phyloP scores from a whole-genome alignment of 805 yeast species.

The Myxozyma mucilagina region DNA sequence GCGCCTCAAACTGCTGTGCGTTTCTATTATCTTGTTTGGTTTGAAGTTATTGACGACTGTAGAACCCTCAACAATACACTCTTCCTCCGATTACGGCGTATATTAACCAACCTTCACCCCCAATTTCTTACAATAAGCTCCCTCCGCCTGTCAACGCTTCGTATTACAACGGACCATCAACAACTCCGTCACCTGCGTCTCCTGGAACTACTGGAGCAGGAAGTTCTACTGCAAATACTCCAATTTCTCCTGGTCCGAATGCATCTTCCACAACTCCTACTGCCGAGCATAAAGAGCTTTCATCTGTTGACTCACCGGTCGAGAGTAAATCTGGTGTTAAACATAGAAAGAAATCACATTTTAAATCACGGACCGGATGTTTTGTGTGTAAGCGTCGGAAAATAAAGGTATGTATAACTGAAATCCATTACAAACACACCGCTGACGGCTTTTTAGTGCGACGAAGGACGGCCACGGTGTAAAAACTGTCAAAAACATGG shows the following conservation, averaged over 20 bases:
- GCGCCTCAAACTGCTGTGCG: not conserved
- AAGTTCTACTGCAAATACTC: not conserved
- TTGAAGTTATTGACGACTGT: not conserved
- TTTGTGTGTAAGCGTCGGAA: constrained; percentile 21
- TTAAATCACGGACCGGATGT: constrained; percentile 21
- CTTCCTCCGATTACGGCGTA: not conserved
- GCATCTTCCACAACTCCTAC: not conserved
- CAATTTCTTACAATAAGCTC: not conserved
- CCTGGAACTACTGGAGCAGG: not conserved
- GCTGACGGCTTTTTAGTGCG: constrained; percentile 6
- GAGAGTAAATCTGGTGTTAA: not conserved
- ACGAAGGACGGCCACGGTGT: constrained; percentile 19
- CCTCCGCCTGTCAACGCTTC: not conserved
- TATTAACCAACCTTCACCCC: not conserved
- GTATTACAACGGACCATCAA: not conserved
- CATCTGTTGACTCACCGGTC: not conserved
- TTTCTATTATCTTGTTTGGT: not conserved
- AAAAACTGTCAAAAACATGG: constrained; percentile 18
- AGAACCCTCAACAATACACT: not conserved
- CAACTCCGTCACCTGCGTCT: not conserved
- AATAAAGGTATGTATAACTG: constrained; percentile 9
- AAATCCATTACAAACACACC: not conserved
- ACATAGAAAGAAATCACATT: constrained; percentile 9
- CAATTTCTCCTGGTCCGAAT: not conserved
- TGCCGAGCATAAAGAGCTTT: not conserved